Evolutionary conservation across 2,329 filamentous ascomycete genomes (phyloP).

Genomic region (Pseudogymnoascus sp.): DNA sequence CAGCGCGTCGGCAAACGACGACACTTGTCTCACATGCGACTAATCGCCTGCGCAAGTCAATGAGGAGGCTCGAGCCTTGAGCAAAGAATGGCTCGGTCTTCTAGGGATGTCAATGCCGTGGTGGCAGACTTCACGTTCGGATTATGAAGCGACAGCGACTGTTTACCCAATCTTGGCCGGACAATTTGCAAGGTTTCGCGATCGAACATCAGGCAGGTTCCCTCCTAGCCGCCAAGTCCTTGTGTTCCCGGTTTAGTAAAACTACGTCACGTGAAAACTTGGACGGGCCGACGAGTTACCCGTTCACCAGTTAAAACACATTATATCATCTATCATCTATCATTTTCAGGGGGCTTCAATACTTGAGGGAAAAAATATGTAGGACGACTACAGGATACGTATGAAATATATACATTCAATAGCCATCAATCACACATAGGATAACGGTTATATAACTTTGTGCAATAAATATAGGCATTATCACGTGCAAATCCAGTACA

Average conservation of each 20-base stretch:
- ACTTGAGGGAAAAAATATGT: not conserved
- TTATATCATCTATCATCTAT: not conserved
- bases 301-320: not conserved
- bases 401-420: not conserved
- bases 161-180: slow-evolving; percentile 11
- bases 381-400: not conserved
- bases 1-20: slow-evolving; percentile 12
- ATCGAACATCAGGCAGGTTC: slow-evolving; percentile 2
- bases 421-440: not conserved
- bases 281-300: not conserved
- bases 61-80: not conserved
- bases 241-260: not conserved
- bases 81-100: slow-evolving; percentile 6
- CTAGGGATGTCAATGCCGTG: slow-evolving; percentile 3
- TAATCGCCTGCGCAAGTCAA: slow-evolving; percentile 3
- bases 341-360: not conserved
- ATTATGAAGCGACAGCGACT: slow-evolving; percentile 3
- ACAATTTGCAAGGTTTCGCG: slow-evolving; percentile 13
- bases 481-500: slow-evolving; percentile 8
- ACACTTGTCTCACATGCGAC: slow-evolving; percentile 10
- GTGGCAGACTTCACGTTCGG: slow-evolving; percentile 6
- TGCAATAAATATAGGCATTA: not conserved
- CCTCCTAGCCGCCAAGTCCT: slow-evolving; percentile 13
- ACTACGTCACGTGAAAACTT: not conserved
- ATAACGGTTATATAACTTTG: not conserved